Base-by-base conservation (phyloP, 805 yeast species). In the Cyberlindnera maritima region DNA sequence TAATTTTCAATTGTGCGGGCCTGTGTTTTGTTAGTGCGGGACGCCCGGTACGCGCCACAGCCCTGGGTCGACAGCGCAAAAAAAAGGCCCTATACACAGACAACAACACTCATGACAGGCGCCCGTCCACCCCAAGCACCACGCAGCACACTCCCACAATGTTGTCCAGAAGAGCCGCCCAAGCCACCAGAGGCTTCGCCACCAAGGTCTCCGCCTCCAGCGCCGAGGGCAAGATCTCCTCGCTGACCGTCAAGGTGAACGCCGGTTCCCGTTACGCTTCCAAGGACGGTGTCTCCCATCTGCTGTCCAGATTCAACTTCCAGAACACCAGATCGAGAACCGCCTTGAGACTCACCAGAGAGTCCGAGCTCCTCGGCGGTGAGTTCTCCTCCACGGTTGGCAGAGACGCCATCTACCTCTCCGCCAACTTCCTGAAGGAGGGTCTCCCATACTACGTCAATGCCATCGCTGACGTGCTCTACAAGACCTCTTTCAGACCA, bases 331-430 rank as follows among this genome's bases (percentile, higher is more conserved):
- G 76, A 52, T 68, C 80, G 59, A 88, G 89, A 69, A 85, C 97
- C 17, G 96, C 94, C 20, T 77, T 94, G 66, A 87, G 98, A 75
- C 76, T 91, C 63, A 86, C 90, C 64, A 87, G 99, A 72, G 99
- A 94, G 74, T 74, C 91, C 43, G 99, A 92, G 74, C 80, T 94
- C 56, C 76, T 92, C 56, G 98, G 99, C 58, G 98, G 96, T 65
- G 70, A 69, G 50, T 79, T 89, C 68, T 64, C 77, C 41, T 74
- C 96, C 38, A 61, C 64, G 47, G 83, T 89, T 59, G 81, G 87
- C 68, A 85, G 97, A 75, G 98, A 94, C 66, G 75, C 84, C 60
- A 79, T 94, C 55, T 80, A 87, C 52, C 79, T 92, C 63, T 77
- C 80, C 57, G 84, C 98, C 50, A 76, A 79, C 59, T 94, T 94